Base-by-base conservation (phyloP, 768 basidiomycete species). In the Termitomyces sp. region DNA sequence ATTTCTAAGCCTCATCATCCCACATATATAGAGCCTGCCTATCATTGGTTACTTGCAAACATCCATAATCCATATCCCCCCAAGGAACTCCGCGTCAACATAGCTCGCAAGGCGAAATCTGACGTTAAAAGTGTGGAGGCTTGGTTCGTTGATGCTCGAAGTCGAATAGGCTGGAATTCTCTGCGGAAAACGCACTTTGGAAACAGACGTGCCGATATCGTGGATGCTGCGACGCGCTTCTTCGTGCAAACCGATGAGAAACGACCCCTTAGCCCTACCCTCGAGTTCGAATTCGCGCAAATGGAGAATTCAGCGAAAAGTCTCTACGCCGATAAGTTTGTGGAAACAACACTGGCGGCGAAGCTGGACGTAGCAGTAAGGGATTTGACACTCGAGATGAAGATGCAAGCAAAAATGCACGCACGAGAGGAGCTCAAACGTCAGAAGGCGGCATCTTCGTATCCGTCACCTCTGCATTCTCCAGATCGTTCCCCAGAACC, bases 41-140 rank as follows among this genome's bases (percentile, higher is more conserved):
- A 75, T 54, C 55, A 49, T 3, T 84, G 81, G 81, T 60, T 83
- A 1, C 21, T 79, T 1, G 44, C 63, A 0, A 76, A 84, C 45
- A 50, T 84, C 0, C 75, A 80, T 45, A 74, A 82, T 57, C 83
- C 83, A 0, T 84, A 84, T 54, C 83, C 83, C 0, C 60, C 72
- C 0, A 69, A 57, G 15, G 64, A 66, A 14, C 53, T 66, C 19
- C 74, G 74, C 23, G 43, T 50, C 1, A 21, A 48, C 0, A 64
- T 83, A 42, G 59, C 74, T 2, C 54, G 12, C 0, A 49, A 63
- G 4, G 64, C 73, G 0, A 60, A 64, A 0, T 68, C 35, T 26
- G 58, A 60, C 0, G 1, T 67, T 2, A 70, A 62, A 42, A 70
- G 72, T 0, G 51, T 84, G 43, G 74, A 75, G 40, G 60, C 64